Conservation (phyloP, 106 monocot species). For the Posidonia australis region DNA sequence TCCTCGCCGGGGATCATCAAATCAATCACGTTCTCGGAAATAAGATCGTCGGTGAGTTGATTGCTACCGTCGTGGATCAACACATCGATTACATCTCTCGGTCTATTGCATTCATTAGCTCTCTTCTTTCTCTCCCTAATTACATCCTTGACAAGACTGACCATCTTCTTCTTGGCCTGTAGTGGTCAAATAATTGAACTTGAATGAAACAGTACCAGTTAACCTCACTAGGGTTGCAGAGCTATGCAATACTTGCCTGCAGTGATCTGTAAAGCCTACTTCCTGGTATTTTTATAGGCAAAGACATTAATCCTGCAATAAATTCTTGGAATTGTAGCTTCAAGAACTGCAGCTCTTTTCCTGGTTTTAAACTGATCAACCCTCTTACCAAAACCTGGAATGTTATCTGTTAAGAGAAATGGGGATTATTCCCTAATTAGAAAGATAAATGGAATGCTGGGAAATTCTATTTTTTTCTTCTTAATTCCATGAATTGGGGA, state of each 20-base stretch:
- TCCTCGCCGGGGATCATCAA: constrained; percentile 96
- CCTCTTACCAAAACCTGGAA: constrained; percentile 72
- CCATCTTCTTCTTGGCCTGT: constrained; percentile 69
- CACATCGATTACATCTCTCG: constrained; percentile 61
- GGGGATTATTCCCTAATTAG: background rate
- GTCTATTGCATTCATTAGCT: background rate
- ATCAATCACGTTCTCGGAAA: constrained; percentile 86
- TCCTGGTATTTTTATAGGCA: constrained; percentile 81
- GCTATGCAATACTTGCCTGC: constrained; percentile 27
- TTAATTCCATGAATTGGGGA: too few relatives aligned
- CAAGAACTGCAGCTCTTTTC: constrained; percentile 52
- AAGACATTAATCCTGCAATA: constrained; percentile 77
- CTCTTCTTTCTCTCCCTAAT: constrained; percentile 45
- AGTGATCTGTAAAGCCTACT: constrained; percentile 69
- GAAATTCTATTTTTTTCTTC: background rate
- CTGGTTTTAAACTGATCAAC: constrained; percentile 67
- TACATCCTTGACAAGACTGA: constrained; percentile 43
- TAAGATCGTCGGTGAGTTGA: constrained; percentile 65
- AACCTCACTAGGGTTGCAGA: background rate
- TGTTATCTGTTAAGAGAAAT: constrained; percentile 36
- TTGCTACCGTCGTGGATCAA: constrained; percentile 42
- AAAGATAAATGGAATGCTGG: background rate
- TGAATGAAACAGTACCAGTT: background rate
- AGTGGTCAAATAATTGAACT: background rate
- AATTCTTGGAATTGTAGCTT: constrained; percentile 79